Base-by-base conservation (phyloP, 179 eudicot species). In the Amaranthus tricolor region DNA sequence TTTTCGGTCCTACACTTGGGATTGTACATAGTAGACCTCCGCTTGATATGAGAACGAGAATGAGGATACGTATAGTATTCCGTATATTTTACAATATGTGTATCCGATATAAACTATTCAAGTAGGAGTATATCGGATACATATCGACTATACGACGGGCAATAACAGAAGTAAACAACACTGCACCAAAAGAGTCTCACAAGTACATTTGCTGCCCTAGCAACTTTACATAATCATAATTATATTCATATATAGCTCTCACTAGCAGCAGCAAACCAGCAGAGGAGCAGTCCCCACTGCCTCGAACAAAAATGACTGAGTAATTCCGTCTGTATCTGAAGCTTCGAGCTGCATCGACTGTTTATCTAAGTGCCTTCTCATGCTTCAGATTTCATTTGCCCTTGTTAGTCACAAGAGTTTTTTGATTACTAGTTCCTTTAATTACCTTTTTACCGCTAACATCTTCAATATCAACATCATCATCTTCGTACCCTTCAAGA, bases 401-500 rank as follows among this genome's bases (percentile, higher is more conserved):
- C 66, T 66, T 31, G 40, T 31, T 31, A 2, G 40, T 75, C 20
- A 17, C 2, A 1, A 2, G 16, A 6, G 24, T 20, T 16, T 43
- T 61, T 68, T 9, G 69, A 40, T 24, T 65, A 55, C 8, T 44
- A 43, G 75, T 74, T 74, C 57, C 76, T 56, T 12, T 14, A 68
- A 70, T 15, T 45, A 43, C 76, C 53, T 51, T 61, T 50, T 9
- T 59, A 71, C 62, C 62, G 80, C 56, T 68, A 73, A 48, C 61
- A 58, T 80, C 79, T 47, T 62, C 85, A 8, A 20, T 82, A 55
- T 68, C 74, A 16, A 61, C 76, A 49, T 80, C 70, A 48, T 80
- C 85, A 65, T 75, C 80, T 73, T 71, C 78, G n/a, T 80, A 67
- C 57, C 66, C 76, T 71, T 69, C 81, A 40, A 66, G 57, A n/a